Evolutionary conservation across 805 yeast species (phyloP).

Genomic region (Saccharomycopsis lassenensis): DNA sequence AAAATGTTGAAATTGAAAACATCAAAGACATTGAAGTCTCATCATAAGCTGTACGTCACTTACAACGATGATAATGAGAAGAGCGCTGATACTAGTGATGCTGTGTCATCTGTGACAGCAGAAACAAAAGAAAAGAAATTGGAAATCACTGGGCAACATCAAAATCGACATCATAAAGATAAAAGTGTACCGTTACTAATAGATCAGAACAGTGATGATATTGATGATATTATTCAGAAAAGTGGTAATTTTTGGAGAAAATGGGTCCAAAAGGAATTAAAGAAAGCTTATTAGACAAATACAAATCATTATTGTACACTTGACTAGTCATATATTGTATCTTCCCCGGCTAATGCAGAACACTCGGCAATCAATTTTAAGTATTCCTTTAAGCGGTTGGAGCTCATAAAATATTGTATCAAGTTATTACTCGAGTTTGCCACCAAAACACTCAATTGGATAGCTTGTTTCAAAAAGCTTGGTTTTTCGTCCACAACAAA

Average conservation of each 20-base stretch:
- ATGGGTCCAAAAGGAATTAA: constrained; percentile 8
- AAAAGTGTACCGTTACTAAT: constrained; percentile 12
- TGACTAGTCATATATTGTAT: constrained; percentile 32
- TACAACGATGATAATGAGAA: constrained; percentile 1
- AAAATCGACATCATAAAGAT: constrained; percentile 1
- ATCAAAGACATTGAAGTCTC: constrained; percentile 5
- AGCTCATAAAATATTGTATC: constrained; percentile 46
- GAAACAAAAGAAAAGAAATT: neutral
- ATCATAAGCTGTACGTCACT: constrained; percentile 12
- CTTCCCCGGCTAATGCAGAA: constrained; percentile 43
- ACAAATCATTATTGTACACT: too few species aligned
- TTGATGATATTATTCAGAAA: constrained; percentile 13
- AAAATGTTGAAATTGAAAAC: constrained; percentile 7
- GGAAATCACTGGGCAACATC: neutral
- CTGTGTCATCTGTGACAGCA: neutral
- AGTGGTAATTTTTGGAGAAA: constrained; percentile 15
- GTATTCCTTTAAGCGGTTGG: constrained; percentile 47
- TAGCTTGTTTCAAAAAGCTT: constrained; percentile 44
- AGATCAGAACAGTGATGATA: constrained; percentile 14
- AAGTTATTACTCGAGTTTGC: constrained; percentile 57
- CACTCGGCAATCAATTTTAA: constrained; percentile 43
- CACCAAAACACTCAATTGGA: constrained; percentile 47
- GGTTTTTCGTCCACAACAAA: constrained; percentile 8
- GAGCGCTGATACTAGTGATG: neutral
- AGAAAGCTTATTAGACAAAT: neutral